These are phyloP conservation scores for Suhomyces maxii DNA, from an alignment of 1,139 yeast genomes.

Conservation along the genomic window DNA sequence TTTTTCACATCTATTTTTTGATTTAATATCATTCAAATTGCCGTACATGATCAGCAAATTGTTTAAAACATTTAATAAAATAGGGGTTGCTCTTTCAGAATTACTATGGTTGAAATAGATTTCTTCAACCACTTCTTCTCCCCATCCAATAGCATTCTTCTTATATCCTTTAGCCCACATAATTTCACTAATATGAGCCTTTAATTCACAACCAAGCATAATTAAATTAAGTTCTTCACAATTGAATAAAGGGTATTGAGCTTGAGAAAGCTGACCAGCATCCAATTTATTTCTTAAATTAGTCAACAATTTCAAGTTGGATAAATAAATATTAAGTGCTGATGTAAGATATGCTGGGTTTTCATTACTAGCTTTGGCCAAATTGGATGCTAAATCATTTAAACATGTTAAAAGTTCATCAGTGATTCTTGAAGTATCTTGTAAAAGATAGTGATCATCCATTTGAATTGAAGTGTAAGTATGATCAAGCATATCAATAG, in stretches of 20 bases:
- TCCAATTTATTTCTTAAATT: slow-evolving; percentile 22
- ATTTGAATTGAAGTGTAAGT: slow-evolving; percentile 31
- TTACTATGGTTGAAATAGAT: slow-evolving; percentile 34
- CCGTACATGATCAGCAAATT: slow-evolving; percentile 38
- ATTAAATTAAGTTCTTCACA: slow-evolving; percentile 33
- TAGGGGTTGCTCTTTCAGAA: slow-evolving; percentile 30
- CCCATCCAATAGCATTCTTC: slow-evolving; percentile 61
- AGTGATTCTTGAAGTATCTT: slow-evolving; percentile 31
- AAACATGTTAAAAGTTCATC: slow-evolving; percentile 40
- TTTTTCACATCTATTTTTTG: slow-evolving; percentile 30
- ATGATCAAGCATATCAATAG: slow-evolving; percentile 39
- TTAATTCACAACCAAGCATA: slow-evolving; percentile 37
- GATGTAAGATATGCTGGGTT: slow-evolving; percentile 18
- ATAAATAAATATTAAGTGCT: slow-evolving; percentile 39
- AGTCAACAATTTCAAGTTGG: slow-evolving; percentile 33
- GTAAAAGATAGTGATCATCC: slow-evolving; percentile 28
- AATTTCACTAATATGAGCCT: slow-evolving; percentile 64
- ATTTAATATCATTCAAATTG: slow-evolving; percentile 23
- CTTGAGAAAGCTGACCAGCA: slow-evolving; percentile 25
- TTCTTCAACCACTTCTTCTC: slow-evolving; percentile 52
- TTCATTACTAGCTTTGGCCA: slow-evolving; percentile 22
- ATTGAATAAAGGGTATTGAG: slow-evolving; percentile 39
- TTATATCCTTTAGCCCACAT: slow-evolving; percentile 59
- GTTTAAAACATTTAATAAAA: slow-evolving; percentile 32
- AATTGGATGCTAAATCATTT: slow-evolving; percentile 36